Evolutionary conservation across 164 flowering plant species (phyloP).

Genomic region (Vitis rupestris): DNA sequence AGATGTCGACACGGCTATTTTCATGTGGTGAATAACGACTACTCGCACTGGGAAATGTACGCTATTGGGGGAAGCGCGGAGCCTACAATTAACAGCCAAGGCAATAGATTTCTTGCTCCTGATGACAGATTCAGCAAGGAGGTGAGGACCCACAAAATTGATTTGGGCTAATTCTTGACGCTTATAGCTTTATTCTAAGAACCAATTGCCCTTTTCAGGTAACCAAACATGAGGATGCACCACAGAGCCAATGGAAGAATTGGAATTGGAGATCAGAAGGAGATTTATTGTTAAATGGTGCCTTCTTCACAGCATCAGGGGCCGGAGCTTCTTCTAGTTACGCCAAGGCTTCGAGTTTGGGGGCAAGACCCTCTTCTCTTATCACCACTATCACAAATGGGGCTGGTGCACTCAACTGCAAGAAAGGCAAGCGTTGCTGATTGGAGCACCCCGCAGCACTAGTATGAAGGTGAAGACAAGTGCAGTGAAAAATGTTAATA

Average conservation of each 20-base stretch:
- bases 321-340: slow-evolving; percentile 62
- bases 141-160: slow-evolving; percentile 26
- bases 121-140: slow-evolving; percentile 46
- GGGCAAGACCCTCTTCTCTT: slow-evolving; percentile 58
- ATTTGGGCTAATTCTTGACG: too few species aligned
- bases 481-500: slow-evolving; percentile 5
- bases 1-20: slow-evolving; percentile 82
- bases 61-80: slow-evolving; percentile 88
- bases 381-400: slow-evolving; percentile 44
- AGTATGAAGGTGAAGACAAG: too few species aligned
- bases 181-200: too few species aligned
- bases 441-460: too few species aligned
- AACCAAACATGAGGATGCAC: slow-evolving; percentile 63
- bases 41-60: slow-evolving; percentile 81
- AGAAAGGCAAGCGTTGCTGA: slow-evolving; percentile 57
- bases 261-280: slow-evolving; percentile 91
- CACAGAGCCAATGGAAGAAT: slow-evolving; percentile 49
- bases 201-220: slow-evolving; percentile 30
- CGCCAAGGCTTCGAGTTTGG: slow-evolving; percentile 68
- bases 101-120: slow-evolving; percentile 79
- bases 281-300: slow-evolving; percentile 71
- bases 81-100: slow-evolving; percentile 84
- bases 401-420: slow-evolving; percentile 64
- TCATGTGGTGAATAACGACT: slow-evolving; percentile 88
- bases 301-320: slow-evolving; percentile 66